Conservation (phyloP, 768 basidiomycete species). For the Gloeophyllum trabeum region DNA sequence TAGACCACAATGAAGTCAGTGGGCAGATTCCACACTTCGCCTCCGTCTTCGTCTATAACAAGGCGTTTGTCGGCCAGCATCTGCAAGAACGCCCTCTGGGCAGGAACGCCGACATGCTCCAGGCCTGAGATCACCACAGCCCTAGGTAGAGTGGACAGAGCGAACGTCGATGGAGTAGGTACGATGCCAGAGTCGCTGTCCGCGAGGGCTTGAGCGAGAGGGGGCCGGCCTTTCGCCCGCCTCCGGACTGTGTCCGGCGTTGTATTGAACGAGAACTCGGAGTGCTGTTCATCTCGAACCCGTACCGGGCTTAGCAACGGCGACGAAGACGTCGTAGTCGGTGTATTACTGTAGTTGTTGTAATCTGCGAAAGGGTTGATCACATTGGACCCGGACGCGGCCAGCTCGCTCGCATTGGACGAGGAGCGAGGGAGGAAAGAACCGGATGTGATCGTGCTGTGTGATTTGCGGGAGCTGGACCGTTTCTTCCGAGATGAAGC, state of each 20-base stretch:
- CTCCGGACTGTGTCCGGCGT: slow-evolving; percentile 3
- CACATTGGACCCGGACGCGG: too few relatives aligned
- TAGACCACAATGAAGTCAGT: slow-evolving; percentile 63
- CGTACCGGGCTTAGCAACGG: too few relatives aligned
- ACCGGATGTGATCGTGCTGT: background rate
- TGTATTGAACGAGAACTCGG: too few relatives aligned
- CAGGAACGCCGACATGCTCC: slow-evolving; percentile 42
- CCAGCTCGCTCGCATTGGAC: too few relatives aligned
- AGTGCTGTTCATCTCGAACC: too few relatives aligned
- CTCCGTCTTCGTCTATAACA: slow-evolving; percentile 28
- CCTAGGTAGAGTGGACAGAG: slow-evolving; percentile 29
- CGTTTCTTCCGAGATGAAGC: slow-evolving; percentile 7
- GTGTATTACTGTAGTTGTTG: too few relatives aligned
- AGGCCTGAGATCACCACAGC: slow-evolving; percentile 63
- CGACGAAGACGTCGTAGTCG: too few relatives aligned
- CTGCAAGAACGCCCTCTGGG: slow-evolving; percentile 45
- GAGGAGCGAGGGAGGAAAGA: too few relatives aligned
- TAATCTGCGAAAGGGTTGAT: too few relatives aligned
- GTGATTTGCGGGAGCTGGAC: slow-evolving; percentile 11
- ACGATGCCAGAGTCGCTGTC: slow-evolving; percentile 1
- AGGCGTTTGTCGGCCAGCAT: slow-evolving; percentile 43
- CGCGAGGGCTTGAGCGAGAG: background rate
- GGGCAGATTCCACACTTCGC: slow-evolving; percentile 45
- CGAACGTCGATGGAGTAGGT: slow-evolving; percentile 8
- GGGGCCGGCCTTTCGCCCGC: background rate